A percentile compares a stretch with the other conserved stretches of the same genome.
Evolutionary conservation across 2,329 filamentous ascomycete species (phyloP).

Genomic region (Volutella citrinella): DNA sequence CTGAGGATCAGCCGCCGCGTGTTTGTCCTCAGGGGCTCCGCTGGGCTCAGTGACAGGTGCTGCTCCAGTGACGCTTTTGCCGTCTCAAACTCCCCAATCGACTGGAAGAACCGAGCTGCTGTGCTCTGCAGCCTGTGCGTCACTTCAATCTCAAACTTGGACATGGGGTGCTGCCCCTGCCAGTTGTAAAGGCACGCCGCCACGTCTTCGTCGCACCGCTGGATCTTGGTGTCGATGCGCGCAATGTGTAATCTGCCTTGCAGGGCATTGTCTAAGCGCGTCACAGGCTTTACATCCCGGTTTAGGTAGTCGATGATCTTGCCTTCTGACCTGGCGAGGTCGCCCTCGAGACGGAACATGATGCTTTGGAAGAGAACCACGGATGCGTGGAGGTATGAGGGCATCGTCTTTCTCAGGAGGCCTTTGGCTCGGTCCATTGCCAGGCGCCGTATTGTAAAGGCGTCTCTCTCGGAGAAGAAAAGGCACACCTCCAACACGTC

Average conservation of each 20-base stretch:
- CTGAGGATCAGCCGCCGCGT: conserved; percentile 24
- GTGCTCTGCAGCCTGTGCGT: conserved; percentile 30
- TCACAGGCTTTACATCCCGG: conserved; percentile 10
- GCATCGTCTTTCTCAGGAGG: conserved; percentile 25
- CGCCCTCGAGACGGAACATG: conserved; percentile 24
- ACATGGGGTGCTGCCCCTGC: conserved; percentile 26
- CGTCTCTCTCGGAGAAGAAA: conserved; percentile 31
- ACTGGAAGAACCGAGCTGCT: conserved; percentile 31
- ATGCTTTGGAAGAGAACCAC: conserved; percentile 31
- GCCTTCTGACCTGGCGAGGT: conserved; percentile 23
- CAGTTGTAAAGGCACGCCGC: conserved; percentile 29
- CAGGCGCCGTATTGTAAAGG: conserved; percentile 18
- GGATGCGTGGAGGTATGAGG: conserved; percentile 30
- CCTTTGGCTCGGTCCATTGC: conserved; percentile 24
- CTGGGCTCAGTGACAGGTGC: conserved; percentile 22
- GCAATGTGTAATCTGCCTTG: conserved; percentile 32
- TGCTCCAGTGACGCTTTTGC: conserved; percentile 30
- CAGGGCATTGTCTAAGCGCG: conserved; percentile 26
- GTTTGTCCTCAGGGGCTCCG: conserved; percentile 24
- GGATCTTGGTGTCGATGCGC: conserved; percentile 32
- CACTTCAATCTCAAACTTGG: conserved; percentile 31
- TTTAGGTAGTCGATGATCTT: conserved; percentile 23
- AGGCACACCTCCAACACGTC: conserved; percentile 26
- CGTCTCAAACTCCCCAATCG: conserved; percentile 28
- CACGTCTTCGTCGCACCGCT: conserved; percentile 28